Percentiles rank a stretch among this genome's conserved stretches.
Conservation (phyloP, 371 early-diverging fungal species). For the Mortierella sp. region DNA sequence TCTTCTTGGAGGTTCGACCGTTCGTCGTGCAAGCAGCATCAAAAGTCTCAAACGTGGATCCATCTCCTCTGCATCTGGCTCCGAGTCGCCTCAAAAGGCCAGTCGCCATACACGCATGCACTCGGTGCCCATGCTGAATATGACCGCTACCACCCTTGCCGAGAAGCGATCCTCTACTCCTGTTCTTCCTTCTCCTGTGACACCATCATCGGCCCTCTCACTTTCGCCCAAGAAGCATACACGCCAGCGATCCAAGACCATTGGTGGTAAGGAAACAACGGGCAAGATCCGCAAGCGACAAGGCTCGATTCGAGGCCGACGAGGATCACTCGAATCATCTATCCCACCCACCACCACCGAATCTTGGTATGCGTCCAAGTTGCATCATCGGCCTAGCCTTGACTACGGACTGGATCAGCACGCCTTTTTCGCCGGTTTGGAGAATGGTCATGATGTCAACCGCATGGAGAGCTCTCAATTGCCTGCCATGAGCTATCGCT, state of each 20-base stretch:
- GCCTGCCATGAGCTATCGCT: slow-evolving; percentile 9
- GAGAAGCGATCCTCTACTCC: slow-evolving; percentile 24
- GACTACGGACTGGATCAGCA: slow-evolving; percentile 40
- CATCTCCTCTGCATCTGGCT: slow-evolving; percentile 24
- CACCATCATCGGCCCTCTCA: slow-evolving; percentile 24
- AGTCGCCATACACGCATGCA: slow-evolving; percentile 25
- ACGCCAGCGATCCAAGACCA: slow-evolving; percentile 19
- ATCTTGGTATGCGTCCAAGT: slow-evolving; percentile 48
- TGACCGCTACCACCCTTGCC: slow-evolving; percentile 7
- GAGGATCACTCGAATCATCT: slow-evolving; percentile 33
- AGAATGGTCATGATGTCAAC: slow-evolving; percentile 6
- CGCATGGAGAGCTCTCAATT: background rate
- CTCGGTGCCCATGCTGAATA: slow-evolving; percentile 31
- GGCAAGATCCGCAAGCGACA: slow-evolving; percentile 25
- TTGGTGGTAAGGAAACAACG: background rate
- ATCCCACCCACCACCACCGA: slow-evolving; percentile 3
- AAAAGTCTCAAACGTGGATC: slow-evolving; percentile 26
- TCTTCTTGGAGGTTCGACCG: slow-evolving; percentile 12
- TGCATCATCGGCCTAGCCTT: slow-evolving; percentile 48
- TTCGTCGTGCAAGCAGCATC: slow-evolving; percentile 23
- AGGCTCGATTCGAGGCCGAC: slow-evolving; percentile 5
- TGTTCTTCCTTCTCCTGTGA: slow-evolving; percentile 31
- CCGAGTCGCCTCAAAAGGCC: slow-evolving; percentile 16
- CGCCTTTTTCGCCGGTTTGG: slow-evolving; percentile 5
- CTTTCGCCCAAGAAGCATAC: slow-evolving; percentile 19